Percentiles rank a stretch among this genome's conserved stretches.
Conservation (phyloP, 257 asterid genomes). For the Forsythia suspensa region DNA sequence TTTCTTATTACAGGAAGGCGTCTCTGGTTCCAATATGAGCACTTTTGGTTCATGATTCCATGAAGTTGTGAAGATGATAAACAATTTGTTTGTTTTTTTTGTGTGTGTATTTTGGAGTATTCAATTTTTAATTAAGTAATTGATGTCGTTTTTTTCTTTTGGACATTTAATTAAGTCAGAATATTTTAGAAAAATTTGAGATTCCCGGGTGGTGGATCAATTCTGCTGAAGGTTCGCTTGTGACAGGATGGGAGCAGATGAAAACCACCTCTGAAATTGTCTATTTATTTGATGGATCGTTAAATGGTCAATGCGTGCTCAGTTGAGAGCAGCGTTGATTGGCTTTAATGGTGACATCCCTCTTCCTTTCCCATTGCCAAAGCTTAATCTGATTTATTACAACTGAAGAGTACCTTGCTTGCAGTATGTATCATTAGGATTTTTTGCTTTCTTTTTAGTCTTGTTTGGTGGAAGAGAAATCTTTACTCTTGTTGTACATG, state of each 20-base stretch:
- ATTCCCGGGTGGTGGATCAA: not conserved
- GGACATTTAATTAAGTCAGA: no score
- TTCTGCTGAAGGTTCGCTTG: constrained; percentile 13
- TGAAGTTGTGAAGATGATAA: no score
- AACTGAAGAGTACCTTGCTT: no score
- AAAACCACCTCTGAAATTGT: constrained; percentile 10
- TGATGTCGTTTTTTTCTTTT: no score
- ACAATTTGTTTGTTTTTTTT: no score
- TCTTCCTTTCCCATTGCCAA: not conserved
- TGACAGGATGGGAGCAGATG: constrained; percentile 11
- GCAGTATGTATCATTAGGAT: constrained; percentile 53
- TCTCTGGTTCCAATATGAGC: no score
- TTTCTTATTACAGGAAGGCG: no score
- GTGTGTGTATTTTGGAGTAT: no score
- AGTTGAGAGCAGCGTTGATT: constrained; percentile 33
- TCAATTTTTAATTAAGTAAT: no score
- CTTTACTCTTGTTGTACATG: constrained; percentile 70
- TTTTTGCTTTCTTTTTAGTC: constrained; percentile 17
- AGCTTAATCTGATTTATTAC: no score
- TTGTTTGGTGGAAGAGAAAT: constrained; percentile 37
- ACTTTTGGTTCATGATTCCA: constrained; percentile 1
- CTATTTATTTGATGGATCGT: constrained; percentile 23
- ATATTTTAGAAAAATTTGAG: constrained; percentile 17
- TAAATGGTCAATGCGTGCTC: constrained; percentile 26
- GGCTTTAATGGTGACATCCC: constrained; percentile 30